A percentile compares a stretch with the other conserved stretches of the same genome.
These are phyloP conservation scores for Arctostaphylos glauca DNA, from an alignment of 148 eudicot genomes.

Conservation along the genomic window DNA sequence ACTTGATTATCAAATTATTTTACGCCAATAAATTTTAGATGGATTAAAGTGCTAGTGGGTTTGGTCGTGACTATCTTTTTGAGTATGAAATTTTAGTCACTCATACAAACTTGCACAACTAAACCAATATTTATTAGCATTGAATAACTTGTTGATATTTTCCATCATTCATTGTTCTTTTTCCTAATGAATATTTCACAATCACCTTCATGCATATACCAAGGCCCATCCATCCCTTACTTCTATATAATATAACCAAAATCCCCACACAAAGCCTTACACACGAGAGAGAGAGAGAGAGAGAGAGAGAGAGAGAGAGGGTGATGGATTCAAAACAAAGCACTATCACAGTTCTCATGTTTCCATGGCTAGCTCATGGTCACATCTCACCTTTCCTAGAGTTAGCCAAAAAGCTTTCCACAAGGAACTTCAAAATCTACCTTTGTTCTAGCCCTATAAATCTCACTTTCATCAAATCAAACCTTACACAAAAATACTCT, in stretches of 20 bases:
- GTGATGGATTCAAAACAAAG: constrained; percentile 12
- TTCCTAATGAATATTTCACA: not conserved
- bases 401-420: constrained; percentile 5
- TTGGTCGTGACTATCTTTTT: too few species aligned
- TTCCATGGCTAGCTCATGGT: constrained; percentile 18
- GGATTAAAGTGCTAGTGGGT: too few species aligned
- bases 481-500: not conserved
- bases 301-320: not conserved
- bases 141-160: not conserved
- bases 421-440: constrained; percentile 10
- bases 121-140: not conserved
- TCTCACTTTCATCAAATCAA: not conserved
- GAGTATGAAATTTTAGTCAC: too few species aligned
- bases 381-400: constrained; percentile 16
- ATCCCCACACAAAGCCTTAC: not conserved
- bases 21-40: too few species aligned
- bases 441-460: constrained; percentile 13
- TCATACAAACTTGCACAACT: too few species aligned
- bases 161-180: not conserved
- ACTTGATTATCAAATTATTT: too few species aligned
- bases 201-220: not conserved
- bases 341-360: constrained; percentile 13
- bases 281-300: not conserved
- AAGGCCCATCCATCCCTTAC: not conserved
- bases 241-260: not conserved